phyloP scores from a whole-genome alignment of 352 stramenopile species.

The Pythium apleroticum region DNA sequence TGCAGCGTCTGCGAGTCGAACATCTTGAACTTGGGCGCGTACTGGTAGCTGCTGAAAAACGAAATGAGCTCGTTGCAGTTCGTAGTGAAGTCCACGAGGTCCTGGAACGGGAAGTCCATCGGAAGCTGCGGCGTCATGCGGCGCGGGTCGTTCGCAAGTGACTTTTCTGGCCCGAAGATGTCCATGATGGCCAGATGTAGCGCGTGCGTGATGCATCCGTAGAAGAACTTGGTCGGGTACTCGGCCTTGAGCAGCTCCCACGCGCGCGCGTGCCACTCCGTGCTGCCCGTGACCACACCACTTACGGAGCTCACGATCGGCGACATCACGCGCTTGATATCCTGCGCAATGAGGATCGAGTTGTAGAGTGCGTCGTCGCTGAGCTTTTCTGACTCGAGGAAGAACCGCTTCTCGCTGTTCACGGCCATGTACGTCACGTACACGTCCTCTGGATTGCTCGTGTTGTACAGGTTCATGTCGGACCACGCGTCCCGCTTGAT shows the following conservation, averaged over 20 bases:
- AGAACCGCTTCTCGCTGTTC: conserved; percentile 77
- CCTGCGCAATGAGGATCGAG: conserved; percentile 78
- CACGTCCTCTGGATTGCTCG: conserved; percentile 57
- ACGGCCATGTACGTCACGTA: conserved; percentile 84
- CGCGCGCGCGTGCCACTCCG: conserved; percentile 65
- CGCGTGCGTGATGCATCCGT: conserved; percentile 80
- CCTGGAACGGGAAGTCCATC: conserved; percentile 78
- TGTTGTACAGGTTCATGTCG: conserved; percentile 77
- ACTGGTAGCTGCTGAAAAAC: conserved; percentile 86
- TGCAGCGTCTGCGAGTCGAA: conserved; percentile 70
- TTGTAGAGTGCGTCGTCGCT: conserved; percentile 65
- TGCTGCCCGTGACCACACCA: conserved; percentile 75
- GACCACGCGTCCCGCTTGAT: conserved; percentile 82
- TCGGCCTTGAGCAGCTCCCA: conserved; percentile 86
- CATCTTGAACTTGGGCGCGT: conserved; percentile 69
- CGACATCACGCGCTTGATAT: conserved; percentile 83
- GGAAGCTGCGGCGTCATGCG: conserved; percentile 63
- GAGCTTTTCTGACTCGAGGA: conserved; percentile 76
- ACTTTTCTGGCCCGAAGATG: conserved; percentile 75
- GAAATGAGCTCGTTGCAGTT: conserved; percentile 72
- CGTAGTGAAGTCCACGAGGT: conserved; percentile 74
- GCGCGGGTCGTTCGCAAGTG: conserved; percentile 64
- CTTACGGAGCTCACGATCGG: conserved; percentile 68
- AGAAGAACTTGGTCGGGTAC: conserved; percentile 87
- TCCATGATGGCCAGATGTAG: conserved; percentile 82